These are phyloP conservation scores for Amphichorda felina DNA, from an alignment of 2,329 filamentous ascomycete species.

Conservation along the genomic window DNA sequence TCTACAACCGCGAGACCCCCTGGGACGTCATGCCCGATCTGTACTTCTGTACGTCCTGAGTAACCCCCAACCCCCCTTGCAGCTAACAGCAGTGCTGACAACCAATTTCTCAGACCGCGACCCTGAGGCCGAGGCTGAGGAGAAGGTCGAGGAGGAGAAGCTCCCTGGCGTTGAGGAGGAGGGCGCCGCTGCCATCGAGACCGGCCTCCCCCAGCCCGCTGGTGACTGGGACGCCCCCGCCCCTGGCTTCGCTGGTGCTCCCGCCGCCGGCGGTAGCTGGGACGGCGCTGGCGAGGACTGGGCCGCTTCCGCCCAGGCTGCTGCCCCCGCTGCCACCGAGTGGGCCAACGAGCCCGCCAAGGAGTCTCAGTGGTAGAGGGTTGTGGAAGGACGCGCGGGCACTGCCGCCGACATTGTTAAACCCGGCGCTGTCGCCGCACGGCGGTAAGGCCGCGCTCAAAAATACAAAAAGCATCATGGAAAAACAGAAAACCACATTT, in stretches of 20 bases:
- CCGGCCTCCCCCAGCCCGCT: constrained; percentile 53
- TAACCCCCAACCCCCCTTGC: not conserved
- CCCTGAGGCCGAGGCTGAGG: constrained; percentile 98
- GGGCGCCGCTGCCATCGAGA: constrained; percentile 65
- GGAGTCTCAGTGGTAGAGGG: constrained; percentile 40
- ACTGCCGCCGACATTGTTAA: too few relatives aligned
- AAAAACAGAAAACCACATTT: too few relatives aligned
- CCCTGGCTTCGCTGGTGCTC: constrained; percentile 54
- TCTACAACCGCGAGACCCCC: constrained; percentile 88
- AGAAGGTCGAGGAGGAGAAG: constrained; percentile 94
- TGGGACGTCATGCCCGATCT: constrained; percentile 99
- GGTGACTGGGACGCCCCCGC: constrained; percentile 82
- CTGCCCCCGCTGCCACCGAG: constrained; percentile 49
- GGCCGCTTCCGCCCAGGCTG: constrained; percentile 42
- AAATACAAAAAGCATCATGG: too few relatives aligned
- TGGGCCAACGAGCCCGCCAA: constrained; percentile 55
- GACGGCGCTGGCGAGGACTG: constrained; percentile 49
- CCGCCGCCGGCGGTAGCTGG: constrained; percentile 38
- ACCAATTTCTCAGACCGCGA: constrained; percentile 68
- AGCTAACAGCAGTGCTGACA: constrained; percentile 7
- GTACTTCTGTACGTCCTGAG: constrained; percentile 72
- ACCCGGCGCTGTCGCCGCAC: too few relatives aligned
- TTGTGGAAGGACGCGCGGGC: too few relatives aligned
- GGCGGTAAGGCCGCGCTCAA: too few relatives aligned
- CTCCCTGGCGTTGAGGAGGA: constrained; percentile 74